A percentile compares a stretch with the other conserved stretches of the same genome.
Evolutionary conservation across 2,329 filamentous ascomycete species (phyloP).

Genomic region (Gnomoniopsis sp.): DNA sequence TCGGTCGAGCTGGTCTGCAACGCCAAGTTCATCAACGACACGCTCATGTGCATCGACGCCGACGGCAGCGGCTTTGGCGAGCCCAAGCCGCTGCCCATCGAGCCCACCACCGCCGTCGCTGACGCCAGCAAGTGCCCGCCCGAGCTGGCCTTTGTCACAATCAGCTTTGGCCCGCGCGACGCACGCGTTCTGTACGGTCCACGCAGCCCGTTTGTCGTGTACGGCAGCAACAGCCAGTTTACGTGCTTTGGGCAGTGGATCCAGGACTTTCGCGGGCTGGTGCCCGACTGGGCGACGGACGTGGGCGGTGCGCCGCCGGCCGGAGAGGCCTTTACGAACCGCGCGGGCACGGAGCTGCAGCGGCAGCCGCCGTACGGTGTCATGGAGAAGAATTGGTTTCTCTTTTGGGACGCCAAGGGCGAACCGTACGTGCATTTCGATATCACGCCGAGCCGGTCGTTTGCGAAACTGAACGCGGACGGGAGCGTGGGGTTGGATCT

Average conservation of each 20-base stretch:
- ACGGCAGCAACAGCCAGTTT: conserved; percentile 51
- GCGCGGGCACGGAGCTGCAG: conserved; percentile 45
- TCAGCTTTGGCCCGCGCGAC: conserved; percentile 54
- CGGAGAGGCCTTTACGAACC: conserved; percentile 32
- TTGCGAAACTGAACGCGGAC: conserved; percentile 41
- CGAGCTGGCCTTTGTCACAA: conserved; percentile 36
- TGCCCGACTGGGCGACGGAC: conserved; percentile 37
- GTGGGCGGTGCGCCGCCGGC: conserved; percentile 15
- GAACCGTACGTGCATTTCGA: conserved; percentile 52
- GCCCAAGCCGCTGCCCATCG: conserved; percentile 42
- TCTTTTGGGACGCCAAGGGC: conserved; percentile 53
- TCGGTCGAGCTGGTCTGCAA: conserved; percentile 45
- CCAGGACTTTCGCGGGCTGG: conserved; percentile 48
- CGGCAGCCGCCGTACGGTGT: conserved; percentile 40
- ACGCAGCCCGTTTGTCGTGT: conserved; percentile 45
- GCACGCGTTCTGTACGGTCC: conserved; percentile 56
- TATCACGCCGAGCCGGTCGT: conserved; percentile 44
- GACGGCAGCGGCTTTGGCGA: conserved; percentile 19
- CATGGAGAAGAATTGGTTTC: conserved; percentile 61
- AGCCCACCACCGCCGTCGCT: conserved; percentile 38
- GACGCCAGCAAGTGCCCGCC: conserved; percentile 38
- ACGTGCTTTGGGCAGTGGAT: conserved; percentile 57
- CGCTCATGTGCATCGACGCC: conserved; percentile 37
- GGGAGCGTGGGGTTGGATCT: conserved; percentile 47
- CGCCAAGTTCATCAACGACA: conserved; percentile 40